Evolutionary conservation across 441 rosid genomes (phyloP).

Genomic region (Gossypium davidsonii): DNA sequence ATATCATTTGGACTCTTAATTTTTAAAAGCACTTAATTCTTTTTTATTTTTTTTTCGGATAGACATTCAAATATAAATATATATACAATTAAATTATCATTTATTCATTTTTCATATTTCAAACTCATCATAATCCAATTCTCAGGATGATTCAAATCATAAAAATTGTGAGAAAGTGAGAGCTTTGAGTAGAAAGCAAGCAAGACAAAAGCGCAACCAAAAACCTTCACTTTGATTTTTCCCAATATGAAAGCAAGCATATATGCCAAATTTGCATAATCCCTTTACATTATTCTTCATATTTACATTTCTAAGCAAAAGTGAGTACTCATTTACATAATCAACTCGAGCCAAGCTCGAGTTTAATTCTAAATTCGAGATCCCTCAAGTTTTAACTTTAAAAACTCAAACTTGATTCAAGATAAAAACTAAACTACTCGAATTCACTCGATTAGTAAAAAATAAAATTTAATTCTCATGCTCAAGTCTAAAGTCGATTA

Average conservation of each 20-base stretch:
- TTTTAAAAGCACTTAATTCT: too few relatives aligned
- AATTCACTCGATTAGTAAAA: too few relatives aligned
- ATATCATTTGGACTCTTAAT: too few relatives aligned
- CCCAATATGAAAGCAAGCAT: slow-evolving; percentile 60
- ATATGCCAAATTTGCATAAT: slow-evolving; percentile 35
- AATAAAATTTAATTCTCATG: too few relatives aligned
- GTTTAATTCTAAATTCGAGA: background rate
- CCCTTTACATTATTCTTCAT: slow-evolving; percentile 21
- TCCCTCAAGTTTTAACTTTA: background rate
- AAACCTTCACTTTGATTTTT: slow-evolving; percentile 28
- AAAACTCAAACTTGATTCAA: background rate
- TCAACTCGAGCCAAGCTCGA: background rate
- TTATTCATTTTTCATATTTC: too few relatives aligned
- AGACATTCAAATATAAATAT: too few relatives aligned
- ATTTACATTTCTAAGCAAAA: slow-evolving; percentile 31
- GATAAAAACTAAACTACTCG: background rate
- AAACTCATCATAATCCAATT: too few relatives aligned
- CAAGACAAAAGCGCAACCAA: slow-evolving; percentile 40
- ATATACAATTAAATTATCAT: too few relatives aligned
- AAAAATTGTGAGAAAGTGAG: slow-evolving; percentile 6
- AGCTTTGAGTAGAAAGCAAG: slow-evolving; percentile 90
- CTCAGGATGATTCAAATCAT: too few relatives aligned
- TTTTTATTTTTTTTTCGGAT: too few relatives aligned
- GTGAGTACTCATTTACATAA: slow-evolving; percentile 8
- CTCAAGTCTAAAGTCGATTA: too few relatives aligned